Evolutionary conservation across 2,329 filamentous ascomycete species (phyloP), one percentile per base, ranked within the genome.

Genomic region (Colletotrichum siamense): DNA sequence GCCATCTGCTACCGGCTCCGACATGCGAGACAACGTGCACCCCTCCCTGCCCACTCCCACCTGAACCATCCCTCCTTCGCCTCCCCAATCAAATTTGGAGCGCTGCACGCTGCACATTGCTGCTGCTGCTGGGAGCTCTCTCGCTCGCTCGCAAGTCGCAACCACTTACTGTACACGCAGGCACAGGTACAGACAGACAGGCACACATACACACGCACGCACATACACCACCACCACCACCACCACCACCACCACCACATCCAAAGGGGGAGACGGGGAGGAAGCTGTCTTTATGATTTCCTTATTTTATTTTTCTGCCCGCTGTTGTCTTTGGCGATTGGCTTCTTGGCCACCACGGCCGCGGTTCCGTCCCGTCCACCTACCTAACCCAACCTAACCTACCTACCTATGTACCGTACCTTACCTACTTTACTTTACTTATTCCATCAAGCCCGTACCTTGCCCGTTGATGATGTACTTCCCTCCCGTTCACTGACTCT

Each of bases 11-110:
- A 71, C 71, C 75, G 65, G 75, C 59, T 57, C 75, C 66, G 71
- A 77, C 52, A 67, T 75, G 71, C 66, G 75, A 77, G 75, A 77
- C 75, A 75, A 75, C 71, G 61, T 49, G 57, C 71, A 71, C 75
- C 59, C 71, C 71, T 75, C 71, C 59, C 44, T 44, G 70, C 34
- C 71, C 71, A 77, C 75, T 71, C 61, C 66, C 75, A 77, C 75
- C 75, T 77, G 75, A 77, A 77, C 75, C 75, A 75, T 71, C 62
- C 75, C 71, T 77, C 75, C 75, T 77, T 77, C 66, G 44, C 66
- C 67, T 67, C 65, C 71, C 75, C 75, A 66, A 57, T 75, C 66
- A 75, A 77, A 77, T 77, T 77, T 77, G 52, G 65, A 24, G 62
- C 65, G 61, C 65, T 66, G 61, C 44, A 28, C 65, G n/a, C 49